A percentile compares a stretch with the other conserved stretches of the same genome.
Conservation (phyloP, 306 rosid genomes). For the Glycine latifolia region DNA sequence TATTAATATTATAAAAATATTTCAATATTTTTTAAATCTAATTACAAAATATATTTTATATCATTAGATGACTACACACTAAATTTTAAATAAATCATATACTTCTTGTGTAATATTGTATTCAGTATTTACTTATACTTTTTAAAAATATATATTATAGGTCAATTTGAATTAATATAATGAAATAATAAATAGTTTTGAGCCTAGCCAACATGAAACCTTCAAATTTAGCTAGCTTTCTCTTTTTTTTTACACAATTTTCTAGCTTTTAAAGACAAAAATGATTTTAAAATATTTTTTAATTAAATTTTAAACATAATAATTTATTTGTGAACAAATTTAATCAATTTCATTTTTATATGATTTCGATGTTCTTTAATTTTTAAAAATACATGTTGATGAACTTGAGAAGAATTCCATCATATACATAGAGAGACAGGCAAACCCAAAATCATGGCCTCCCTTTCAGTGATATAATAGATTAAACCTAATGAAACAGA, state of each 20-base stretch:
- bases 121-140: no score
- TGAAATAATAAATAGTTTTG: background rate
- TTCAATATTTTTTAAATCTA: no score
- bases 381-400: background rate
- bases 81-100: no score
- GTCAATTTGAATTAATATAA: no score
- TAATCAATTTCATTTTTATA: background rate
- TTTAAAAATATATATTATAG: no score
- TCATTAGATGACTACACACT: no score
- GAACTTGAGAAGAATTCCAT: conserved; percentile 5
- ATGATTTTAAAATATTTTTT: background rate
- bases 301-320: background rate
- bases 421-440: background rate
- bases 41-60: no score
- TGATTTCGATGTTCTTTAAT: background rate
- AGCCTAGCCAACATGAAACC: background rate
- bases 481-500: conserved; percentile 27
- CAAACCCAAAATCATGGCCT: conserved; percentile 46
- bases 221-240: background rate
- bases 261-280: background rate
- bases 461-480: conserved; percentile 40
- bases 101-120: no score
- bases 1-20: no score
- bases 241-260: no score
- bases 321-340: background rate